Conservation (phyloP, 306 rosid species). For the Acacia acuminata region DNA sequence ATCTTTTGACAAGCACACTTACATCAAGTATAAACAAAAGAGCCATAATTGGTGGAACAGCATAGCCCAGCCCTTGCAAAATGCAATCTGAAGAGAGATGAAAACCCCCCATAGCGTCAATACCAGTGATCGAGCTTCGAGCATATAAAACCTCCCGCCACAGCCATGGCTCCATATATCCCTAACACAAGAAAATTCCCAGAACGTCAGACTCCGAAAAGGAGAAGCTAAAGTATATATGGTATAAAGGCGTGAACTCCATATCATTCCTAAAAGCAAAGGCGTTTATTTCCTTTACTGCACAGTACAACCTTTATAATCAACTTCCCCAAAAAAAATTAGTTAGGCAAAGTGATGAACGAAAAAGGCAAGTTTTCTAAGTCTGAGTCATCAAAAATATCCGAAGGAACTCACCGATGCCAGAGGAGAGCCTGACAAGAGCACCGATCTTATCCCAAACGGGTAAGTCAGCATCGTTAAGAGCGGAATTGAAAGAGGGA, state of each 20-base stretch:
- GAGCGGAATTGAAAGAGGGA: conserved; percentile 60
- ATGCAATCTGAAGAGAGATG: conserved; percentile 81
- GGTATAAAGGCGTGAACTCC: background rate
- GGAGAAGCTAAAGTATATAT: background rate
- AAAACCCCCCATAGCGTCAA: conserved; percentile 84
- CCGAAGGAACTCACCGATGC: conserved; percentile 62
- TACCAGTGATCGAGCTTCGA: conserved; percentile 83
- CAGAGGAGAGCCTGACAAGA: conserved; percentile 86
- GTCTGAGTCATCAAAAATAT: background rate
- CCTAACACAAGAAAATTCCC: conserved; percentile 48
- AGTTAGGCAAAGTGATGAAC: background rate
- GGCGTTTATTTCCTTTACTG: background rate
- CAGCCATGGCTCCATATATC: conserved; percentile 93
- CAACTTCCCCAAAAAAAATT: background rate
- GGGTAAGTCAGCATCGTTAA: conserved; percentile 63
- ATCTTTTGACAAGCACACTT: conserved; percentile 30
- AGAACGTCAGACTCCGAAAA: background rate
- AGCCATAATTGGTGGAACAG: conserved; percentile 95
- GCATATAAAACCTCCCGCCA: conserved; percentile 86
- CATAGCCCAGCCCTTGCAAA: conserved; percentile 85
- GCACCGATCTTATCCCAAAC: conserved; percentile 96
- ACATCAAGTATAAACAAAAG: conserved; percentile 94
- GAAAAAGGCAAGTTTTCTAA: conserved; percentile 11
- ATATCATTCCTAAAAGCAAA: background rate
- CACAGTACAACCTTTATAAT: background rate